Percentiles rank a stretch among this genome's conserved stretches.
These are phyloP conservation scores for Beauveria sp. DNA, from an alignment of 2,329 filamentous ascomycete species.

Conservation along the genomic window DNA sequence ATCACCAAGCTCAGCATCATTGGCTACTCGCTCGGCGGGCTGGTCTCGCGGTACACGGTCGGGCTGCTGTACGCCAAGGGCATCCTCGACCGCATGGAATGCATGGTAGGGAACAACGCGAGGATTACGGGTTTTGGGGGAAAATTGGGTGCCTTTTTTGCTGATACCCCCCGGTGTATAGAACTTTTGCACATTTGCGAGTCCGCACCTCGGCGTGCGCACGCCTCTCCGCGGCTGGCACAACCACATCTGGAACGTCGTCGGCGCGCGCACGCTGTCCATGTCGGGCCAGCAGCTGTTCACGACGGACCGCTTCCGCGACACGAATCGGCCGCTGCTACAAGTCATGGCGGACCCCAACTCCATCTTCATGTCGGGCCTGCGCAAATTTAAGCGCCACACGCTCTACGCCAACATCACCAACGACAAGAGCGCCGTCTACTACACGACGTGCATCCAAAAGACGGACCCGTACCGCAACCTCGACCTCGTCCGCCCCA, in stretches of 20 bases:
- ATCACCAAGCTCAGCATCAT: slow-evolving; percentile 79
- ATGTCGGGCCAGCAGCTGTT: slow-evolving; percentile 84
- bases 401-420: slow-evolving; percentile 79
- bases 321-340: slow-evolving; percentile 73
- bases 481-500: slow-evolving; percentile 58
- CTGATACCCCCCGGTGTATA: slow-evolving; percentile 20
- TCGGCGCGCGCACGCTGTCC: slow-evolving; percentile 74
- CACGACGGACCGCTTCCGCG: slow-evolving; percentile 75
- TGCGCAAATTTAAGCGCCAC: slow-evolving; percentile 67
- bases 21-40: slow-evolving; percentile 83
- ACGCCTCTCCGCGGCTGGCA: slow-evolving; percentile 59
- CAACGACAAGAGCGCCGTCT: slow-evolving; percentile 75
- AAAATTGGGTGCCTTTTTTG: background rate
- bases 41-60: slow-evolving; percentile 79
- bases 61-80: slow-evolving; percentile 77
- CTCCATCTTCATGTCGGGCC: slow-evolving; percentile 76
- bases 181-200: slow-evolving; percentile 92
- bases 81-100: slow-evolving; percentile 69
- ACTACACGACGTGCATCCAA: slow-evolving; percentile 75
- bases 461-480: slow-evolving; percentile 71
- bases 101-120: slow-evolving; percentile 45
- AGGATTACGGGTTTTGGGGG: slow-evolving; percentile 9
- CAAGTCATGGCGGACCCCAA: slow-evolving; percentile 73
- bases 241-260: slow-evolving; percentile 69
- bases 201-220: slow-evolving; percentile 72